A percentile compares a stretch with the other conserved stretches of the same genome.
These are phyloP conservation scores for Cupressus sempervirens DNA, from an alignment of 75 land plant genomes.

Conservation along the genomic window DNA sequence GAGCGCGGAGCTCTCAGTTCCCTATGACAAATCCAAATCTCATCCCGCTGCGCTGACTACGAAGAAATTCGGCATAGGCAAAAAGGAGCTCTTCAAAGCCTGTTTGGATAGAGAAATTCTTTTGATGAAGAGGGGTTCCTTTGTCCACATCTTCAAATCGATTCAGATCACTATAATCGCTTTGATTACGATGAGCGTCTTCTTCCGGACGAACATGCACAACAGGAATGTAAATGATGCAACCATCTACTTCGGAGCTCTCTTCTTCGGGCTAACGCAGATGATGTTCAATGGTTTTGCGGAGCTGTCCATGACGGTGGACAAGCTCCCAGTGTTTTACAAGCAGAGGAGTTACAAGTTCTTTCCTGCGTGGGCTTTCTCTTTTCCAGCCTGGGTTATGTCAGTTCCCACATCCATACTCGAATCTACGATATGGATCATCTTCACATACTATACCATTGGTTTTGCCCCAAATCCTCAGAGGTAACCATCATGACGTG, in stretches of 20 bases:
- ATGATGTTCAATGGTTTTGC: background rate
- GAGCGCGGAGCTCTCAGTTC: conserved; percentile 21
- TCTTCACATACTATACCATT: conserved; percentile 23
- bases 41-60: conserved; percentile 41
- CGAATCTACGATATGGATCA: conserved; percentile 20
- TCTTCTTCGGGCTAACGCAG: conserved; percentile 9
- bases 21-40: conserved; percentile 33
- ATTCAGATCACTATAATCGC: too few relatives aligned
- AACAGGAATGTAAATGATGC: conserved; percentile 19
- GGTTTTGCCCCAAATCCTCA: conserved; percentile 57
- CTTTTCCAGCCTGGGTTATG: background rate
- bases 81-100: too few relatives aligned
- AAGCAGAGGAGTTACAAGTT: conserved; percentile 20
- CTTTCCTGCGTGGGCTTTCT: conserved; percentile 27
- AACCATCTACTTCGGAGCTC: conserved; percentile 25
- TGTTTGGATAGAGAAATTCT: too few relatives aligned
- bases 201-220: conserved; percentile 25
- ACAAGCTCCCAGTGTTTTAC: conserved; percentile 24
- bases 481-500: conserved; percentile 43
- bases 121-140: conserved; percentile 22
- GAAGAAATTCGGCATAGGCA: conserved; percentile 21
- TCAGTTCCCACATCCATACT: conserved; percentile 21
- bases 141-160: too few relatives aligned
- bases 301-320: conserved; percentile 22
- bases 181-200: conserved; percentile 10